Base-by-base conservation (phyloP, 2,329 filamentous ascomycete species). In the Epichloe sibirici region DNA sequence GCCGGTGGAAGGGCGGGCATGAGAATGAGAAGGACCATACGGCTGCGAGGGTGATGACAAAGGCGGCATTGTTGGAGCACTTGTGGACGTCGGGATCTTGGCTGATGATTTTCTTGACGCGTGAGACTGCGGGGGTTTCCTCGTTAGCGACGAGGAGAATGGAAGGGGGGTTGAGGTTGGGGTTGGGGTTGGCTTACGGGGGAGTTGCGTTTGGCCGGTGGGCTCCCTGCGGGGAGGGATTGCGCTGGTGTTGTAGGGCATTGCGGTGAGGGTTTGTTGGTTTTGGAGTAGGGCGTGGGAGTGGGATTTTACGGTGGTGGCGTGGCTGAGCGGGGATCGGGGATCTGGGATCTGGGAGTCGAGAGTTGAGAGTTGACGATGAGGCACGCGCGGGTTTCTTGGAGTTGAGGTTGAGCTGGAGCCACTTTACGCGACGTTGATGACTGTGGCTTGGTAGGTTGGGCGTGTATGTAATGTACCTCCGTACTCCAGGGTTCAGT, bases 81-180 rank as follows among this genome's bases (percentile, higher is more conserved):
- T 87, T 81, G 57, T 75, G 76, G 56, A 95, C 86, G 57, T 96
- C 91, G 44, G 88, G 82, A 68, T 98, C 93, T 53, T 89, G 79
- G 48, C 82, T 79, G 55, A 98, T 88, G 65, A 98, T 95, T 72
- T 95, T 95, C 72, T 96, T 96, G 54, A 98, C 88, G 62, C 93
- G 82, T 17, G 93, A 88, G 52, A 97, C 93, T 97, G 37, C 31
- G 21, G 6, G 13, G 17, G 2, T 21, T 21, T 21, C 17, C 28
- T 25, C 25, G 51, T 47, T 45, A 34, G 43, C 42, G 17, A 13
- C 34, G 47, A 6, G 45, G 17, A 9, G 15, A 4, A 17, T 5
- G 11, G 21, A 17, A 34, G n/a, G n/a, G 28, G 12, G 12, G 15
- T 40, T n/a, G 17, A 2, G 17, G 17, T 12, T 43, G 21, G 51